Base-by-base conservation (phyloP, 768 basidiomycete species). In the Collybia sordida region DNA sequence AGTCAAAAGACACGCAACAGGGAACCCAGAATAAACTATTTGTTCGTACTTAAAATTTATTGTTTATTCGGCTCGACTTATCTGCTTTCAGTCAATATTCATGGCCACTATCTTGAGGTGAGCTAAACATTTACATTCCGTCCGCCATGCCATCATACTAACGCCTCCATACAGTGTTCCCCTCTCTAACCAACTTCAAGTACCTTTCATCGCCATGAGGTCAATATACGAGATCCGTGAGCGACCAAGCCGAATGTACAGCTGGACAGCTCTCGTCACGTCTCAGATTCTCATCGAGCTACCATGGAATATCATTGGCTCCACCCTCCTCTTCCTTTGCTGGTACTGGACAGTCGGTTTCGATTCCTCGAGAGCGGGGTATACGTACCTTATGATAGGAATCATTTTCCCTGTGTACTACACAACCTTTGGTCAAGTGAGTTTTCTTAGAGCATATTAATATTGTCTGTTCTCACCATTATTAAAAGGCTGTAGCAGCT, bases 281-380 rank as follows among this genome's bases (percentile, higher is more conserved):
- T 71, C 82, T 0, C 78, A 80, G 58, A 67, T 85, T 39, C 55
- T 85, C 7, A 71, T 79, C 3, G 84, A 84, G 53, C 45, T 85
- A 0, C 83, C 83, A 1, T 84, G 80, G 79, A 84, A 85, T 52
- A 74, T 85, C 31, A 6, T 81, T 3, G 78, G 79, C 24, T 80
- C 83, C 1, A 69, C 74, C 0, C 47, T 88, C 11, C 76, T 83
- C 66, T 89, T 80, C 69, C 57, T 85, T 45, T 80, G 77, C 56
- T 88, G 85, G 85, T 88, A 77, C 64, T 86, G 81, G 80, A 83
- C 84, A 4, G 81, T 86, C 43, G 85, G 85, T 0, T 83, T 82
- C 58, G 70, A 72, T 7, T 68, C 64, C 1, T 70, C 72, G 11
- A 68, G 84, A 31, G 83, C 74, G 3, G 86, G 77, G n/a, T 86